phyloP scores from a whole-genome alignment of 2,329 filamentous ascomycete species.

The Hypoxylon sp. region DNA sequence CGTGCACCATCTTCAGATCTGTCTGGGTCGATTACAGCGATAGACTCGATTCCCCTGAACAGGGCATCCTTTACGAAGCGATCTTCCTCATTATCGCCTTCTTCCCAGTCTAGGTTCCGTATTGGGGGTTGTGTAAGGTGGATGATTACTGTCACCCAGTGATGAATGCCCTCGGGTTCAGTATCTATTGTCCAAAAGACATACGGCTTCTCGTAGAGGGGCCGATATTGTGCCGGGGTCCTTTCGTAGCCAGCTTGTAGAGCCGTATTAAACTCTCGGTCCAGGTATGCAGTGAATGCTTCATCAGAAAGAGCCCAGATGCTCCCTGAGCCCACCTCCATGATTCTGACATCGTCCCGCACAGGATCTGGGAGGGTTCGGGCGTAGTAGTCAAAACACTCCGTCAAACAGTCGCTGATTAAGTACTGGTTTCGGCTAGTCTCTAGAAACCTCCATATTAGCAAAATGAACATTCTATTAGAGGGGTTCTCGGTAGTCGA shows the following conservation, averaged over 20 bases:
- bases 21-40: slow-evolving; percentile 38
- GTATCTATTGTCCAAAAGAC: slow-evolving; percentile 44
- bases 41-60: slow-evolving; percentile 12
- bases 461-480: neutral
- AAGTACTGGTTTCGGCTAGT: neutral
- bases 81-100: neutral
- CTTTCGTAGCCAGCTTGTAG: neutral
- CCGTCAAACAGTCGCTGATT: neutral
- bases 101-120: neutral
- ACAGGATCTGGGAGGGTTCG: neutral
- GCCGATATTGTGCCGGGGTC: neutral
- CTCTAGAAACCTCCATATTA: slow-evolving; percentile 4
- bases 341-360: neutral
- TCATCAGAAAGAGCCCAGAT: neutral
- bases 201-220: slow-evolving; percentile 26
- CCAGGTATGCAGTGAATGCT: neutral
- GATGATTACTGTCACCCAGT: slow-evolving; percentile 40
- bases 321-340: neutral
- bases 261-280: neutral
- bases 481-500: neutral
- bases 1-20: neutral
- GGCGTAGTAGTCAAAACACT: neutral
- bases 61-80: neutral
- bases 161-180: neutral
- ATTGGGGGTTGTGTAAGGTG: slow-evolving; percentile 13